These are phyloP conservation scores for Thraustochytrium striatum DNA, from an alignment of 352 stramenopile genomes.

Conservation along the genomic window DNA sequence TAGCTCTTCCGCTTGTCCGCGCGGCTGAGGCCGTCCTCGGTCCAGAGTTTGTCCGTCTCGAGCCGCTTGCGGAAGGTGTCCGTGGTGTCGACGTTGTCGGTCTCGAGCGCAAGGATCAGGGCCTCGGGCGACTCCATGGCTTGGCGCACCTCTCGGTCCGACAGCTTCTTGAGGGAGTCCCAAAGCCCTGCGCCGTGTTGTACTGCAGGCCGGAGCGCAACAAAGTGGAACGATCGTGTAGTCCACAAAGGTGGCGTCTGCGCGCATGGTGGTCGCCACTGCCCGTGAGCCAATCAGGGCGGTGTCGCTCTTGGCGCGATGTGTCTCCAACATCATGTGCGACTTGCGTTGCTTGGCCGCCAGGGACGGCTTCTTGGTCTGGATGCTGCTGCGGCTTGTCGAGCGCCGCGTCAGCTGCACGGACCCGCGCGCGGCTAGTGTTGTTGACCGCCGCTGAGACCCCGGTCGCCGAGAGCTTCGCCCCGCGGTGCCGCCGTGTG, in stretches of 20 bases:
- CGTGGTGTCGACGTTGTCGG: not conserved
- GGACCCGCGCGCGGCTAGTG: not conserved
- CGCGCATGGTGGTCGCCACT: not conserved
- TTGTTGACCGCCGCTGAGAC: not conserved
- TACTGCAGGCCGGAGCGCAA: constrained; percentile 26
- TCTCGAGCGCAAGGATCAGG: not conserved
- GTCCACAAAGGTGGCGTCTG: constrained; percentile 3
- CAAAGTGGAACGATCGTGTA: constrained; percentile 25
- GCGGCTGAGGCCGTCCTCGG: not conserved
- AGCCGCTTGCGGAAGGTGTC: not conserved
- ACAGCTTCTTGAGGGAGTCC: not conserved
- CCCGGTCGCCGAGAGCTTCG: not conserved
- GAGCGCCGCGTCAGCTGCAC: not conserved
- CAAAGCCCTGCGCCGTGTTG: not conserved
- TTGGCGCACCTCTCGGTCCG: not conserved
- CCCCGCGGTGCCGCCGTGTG: not conserved
- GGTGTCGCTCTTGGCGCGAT: not conserved
- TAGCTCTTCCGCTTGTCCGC: constrained; percentile 6
- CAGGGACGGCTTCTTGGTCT: not conserved
- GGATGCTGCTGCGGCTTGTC: not conserved
- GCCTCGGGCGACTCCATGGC: not conserved
- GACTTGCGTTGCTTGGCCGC: too few relatives aligned
- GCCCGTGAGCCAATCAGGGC: not conserved
- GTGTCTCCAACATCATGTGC: not conserved
- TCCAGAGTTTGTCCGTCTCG: constrained; percentile 18